Base-by-base conservation (phyloP, 106 monocot genomes). In the Triglochin maritima region DNA sequence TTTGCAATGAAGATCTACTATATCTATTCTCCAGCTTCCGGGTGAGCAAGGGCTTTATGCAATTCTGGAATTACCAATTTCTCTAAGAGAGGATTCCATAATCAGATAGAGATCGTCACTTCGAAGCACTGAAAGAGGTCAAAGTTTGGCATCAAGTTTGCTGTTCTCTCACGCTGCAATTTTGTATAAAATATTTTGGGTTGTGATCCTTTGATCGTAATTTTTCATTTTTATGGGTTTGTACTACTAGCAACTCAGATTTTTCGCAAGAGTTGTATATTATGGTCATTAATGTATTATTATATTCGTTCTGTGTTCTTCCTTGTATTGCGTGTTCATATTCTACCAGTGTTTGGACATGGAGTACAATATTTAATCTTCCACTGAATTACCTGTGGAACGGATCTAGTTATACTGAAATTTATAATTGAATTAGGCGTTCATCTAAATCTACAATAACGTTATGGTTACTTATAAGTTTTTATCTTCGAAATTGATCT, bases 101-200 rank as follows among this genome's bases (percentile, higher is more conserved):
- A 4, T 64, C 48, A 64, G 10, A 8, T 14, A 48, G 44, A 45
- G 29, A 29, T 29, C 29, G 29, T 29, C 44, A 9, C 10, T 62
- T 44, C 46, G 62, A 45, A 62, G 12, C 4, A 44, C 62, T 44
- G 44, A 8, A 45, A 44, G 11, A 55, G 9, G 62, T 9, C 62
- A 62, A 44, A 4, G 9, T 45, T 62, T 10, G 43, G 46, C 6
- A 55, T 55, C 14, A 12, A 55, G 16, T 48, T 64, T 10, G n/a
- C 13, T 3, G 44, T 63, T 15, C 6, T 46, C 11, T 6, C 9
- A n/a, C 7, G 44, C 11, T 2, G 17, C 17, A n/a, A 55, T 64
- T 62, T 63, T 64, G 44, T 64, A 46, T 64, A 64, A 64, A 48
- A 49, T 49, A 63, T 12, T 63, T 6, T 46, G 11, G 5, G n/a